Evolutionary conservation across 2,329 filamentous ascomycete species (phyloP).

Genomic region (Ilyonectria mors-panacis): DNA sequence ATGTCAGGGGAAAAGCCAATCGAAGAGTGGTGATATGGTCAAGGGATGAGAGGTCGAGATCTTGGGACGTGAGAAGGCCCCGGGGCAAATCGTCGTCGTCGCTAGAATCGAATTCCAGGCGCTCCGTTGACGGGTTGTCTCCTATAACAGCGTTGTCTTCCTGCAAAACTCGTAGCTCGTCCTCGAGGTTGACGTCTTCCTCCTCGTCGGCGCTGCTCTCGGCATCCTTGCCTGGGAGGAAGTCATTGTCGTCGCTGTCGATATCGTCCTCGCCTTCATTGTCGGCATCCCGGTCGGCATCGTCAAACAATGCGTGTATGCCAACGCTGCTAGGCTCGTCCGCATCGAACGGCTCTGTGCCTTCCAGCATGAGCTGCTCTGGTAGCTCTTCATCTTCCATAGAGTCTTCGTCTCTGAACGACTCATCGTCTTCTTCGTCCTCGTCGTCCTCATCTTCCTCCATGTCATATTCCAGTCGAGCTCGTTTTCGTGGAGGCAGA

Average conservation of each 20-base stretch:
- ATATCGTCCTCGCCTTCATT: constrained; percentile 34
- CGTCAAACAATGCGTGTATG: constrained; percentile 39
- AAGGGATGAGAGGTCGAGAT: constrained; percentile 40
- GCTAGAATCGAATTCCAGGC: not conserved
- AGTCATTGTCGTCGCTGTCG: constrained; percentile 50
- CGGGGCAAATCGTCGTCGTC: constrained; percentile 9
- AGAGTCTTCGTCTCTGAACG: constrained; percentile 54
- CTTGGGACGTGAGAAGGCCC: constrained; percentile 20
- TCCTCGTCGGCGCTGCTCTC: constrained; percentile 34
- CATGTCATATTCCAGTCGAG: constrained; percentile 62
- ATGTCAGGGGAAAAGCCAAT: constrained; percentile 60
- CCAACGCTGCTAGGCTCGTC: constrained; percentile 40
- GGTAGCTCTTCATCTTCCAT: constrained; percentile 43
- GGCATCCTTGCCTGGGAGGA: constrained; percentile 38
- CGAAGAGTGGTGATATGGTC: constrained; percentile 56
- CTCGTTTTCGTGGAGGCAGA: constrained; percentile 82
- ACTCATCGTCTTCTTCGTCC: constrained; percentile 53
- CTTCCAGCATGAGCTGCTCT: constrained; percentile 53
- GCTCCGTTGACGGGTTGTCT: constrained; percentile 39
- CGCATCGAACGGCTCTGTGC: constrained; percentile 33
- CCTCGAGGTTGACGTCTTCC: constrained; percentile 34
- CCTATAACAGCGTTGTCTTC: constrained; percentile 41
- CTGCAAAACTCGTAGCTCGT: constrained; percentile 41
- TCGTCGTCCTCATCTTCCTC: constrained; percentile 53
- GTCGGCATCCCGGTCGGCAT: constrained; percentile 37